phyloP scores from a whole-genome alignment of 345 rosid genomes.

The Corymbia maculata region DNA sequence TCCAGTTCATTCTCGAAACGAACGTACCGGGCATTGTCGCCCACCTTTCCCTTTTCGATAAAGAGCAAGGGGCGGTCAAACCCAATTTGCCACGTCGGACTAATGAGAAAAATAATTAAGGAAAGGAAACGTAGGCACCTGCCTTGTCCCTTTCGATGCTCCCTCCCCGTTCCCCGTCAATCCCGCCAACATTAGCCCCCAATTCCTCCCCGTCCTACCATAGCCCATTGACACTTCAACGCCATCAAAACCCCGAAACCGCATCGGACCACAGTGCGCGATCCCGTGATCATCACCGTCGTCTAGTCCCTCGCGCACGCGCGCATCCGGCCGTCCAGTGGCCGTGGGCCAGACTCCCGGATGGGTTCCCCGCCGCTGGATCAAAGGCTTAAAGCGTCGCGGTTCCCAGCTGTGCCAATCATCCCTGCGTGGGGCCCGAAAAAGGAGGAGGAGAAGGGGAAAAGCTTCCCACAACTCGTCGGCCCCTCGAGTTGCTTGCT shows the following conservation, averaged over 20 bases:
- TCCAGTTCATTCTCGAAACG: neutral
- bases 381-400: neutral
- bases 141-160: neutral
- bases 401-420: neutral
- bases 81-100: neutral
- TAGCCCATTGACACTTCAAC: neutral
- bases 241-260: neutral
- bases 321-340: neutral
- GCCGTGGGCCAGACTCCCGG: neutral
- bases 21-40: neutral
- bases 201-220: neutral
- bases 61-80: neutral
- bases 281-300: neutral
- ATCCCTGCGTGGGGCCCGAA: neutral
- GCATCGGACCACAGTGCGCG: neutral
- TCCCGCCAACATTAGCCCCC: neutral
- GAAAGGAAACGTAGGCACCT: neutral
- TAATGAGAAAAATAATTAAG: neutral
- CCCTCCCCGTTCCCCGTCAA: neutral
- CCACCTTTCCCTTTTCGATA: neutral
- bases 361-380: neutral
- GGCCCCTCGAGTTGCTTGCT: neutral
- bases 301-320: neutral
- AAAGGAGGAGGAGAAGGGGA: neutral
- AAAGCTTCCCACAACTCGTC: neutral